Conservation (phyloP, 176 grass and related monocot species). For the Elymus sibiricus region DNA sequence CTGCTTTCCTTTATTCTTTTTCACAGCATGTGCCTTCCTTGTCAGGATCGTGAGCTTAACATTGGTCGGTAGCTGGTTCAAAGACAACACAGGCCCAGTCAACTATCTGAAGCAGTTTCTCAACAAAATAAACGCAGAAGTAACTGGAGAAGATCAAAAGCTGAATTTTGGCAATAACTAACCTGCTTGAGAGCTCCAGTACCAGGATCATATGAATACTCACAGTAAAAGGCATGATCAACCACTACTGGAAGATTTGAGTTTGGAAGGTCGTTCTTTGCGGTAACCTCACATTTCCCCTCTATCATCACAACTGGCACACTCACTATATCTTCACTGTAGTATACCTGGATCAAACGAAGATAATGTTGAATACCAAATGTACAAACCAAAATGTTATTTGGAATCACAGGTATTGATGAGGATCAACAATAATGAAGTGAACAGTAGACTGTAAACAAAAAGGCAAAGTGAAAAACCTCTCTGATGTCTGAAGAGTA, state of each 20-base stretch:
- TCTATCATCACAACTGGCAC: conserved; percentile 76
- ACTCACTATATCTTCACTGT: conserved; percentile 77
- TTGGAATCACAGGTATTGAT: not conserved
- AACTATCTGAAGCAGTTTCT: not conserved
- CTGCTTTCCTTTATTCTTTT: conserved; percentile 74
- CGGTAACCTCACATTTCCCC: conserved; percentile 86
- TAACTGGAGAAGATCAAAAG: not conserved
- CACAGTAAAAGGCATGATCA: conserved; percentile 94
- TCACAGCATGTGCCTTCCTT: conserved; percentile 29
- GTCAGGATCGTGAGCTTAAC: conserved; percentile 28
- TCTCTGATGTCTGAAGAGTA: conserved; percentile 80
- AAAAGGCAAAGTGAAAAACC: conserved; percentile 33
- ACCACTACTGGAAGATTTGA: conserved; percentile 60
- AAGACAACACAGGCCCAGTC: not conserved
- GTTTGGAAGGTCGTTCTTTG: conserved; percentile 65
- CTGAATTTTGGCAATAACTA: conserved; percentile 18
- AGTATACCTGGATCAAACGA: conserved; percentile 71
- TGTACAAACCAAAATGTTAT: not conserved
- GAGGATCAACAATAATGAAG: not conserved
- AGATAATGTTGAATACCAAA: not conserved
- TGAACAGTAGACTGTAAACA: not conserved
- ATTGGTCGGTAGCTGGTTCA: conserved; percentile 48
- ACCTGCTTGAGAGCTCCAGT: conserved; percentile 97
- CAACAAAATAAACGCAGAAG: not conserved
- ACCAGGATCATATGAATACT: conserved; percentile 74